A percentile compares a stretch with the other conserved stretches of the same genome.
These are phyloP conservation scores for Ampelomyces quisqualis DNA, from an alignment of 2,329 filamentous ascomycete genomes.

Conservation along the genomic window DNA sequence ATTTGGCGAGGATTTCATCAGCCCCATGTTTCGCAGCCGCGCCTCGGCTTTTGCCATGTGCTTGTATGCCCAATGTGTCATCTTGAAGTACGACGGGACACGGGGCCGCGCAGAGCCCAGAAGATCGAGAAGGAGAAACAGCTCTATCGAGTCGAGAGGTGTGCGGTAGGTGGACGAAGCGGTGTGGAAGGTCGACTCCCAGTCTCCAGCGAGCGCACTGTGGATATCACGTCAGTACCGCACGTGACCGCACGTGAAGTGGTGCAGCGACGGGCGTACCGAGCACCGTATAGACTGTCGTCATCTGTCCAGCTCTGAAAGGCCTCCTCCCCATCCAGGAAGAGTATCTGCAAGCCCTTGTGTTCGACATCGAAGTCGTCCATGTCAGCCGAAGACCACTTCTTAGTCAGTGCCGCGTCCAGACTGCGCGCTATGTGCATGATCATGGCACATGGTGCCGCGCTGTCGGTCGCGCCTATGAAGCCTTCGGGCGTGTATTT, in stretches of 20 bases:
- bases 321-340: slow-evolving; percentile 93
- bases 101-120: slow-evolving; percentile 69
- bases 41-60: slow-evolving; percentile 72
- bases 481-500: slow-evolving; percentile 80
- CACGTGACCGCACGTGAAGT: background rate
- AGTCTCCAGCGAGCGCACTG: slow-evolving; percentile 72
- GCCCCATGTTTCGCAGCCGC: slow-evolving; percentile 66
- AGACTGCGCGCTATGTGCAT: slow-evolving; percentile 82
- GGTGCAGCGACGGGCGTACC: slow-evolving; percentile 52
- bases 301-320: slow-evolving; percentile 76
- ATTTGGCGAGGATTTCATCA: slow-evolving; percentile 65
- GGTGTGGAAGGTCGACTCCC: slow-evolving; percentile 72
- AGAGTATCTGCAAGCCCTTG: slow-evolving; percentile 82
- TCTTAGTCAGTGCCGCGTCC: slow-evolving; percentile 77
- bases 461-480: slow-evolving; percentile 90
- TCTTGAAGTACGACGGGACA: slow-evolving; percentile 84
- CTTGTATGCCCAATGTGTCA: slow-evolving; percentile 92
- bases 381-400: slow-evolving; percentile 65
- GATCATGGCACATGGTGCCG: slow-evolving; percentile 90
- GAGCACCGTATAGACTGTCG: slow-evolving; percentile 88
- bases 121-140: slow-evolving; percentile 88
- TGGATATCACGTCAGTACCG: background rate
- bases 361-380: slow-evolving; percentile 63
- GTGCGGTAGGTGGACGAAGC: slow-evolving; percentile 73
- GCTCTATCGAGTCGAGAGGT: slow-evolving; percentile 74